Percentiles rank a stretch among this genome's conserved stretches.
Conservation (phyloP, 2,329 filamentous ascomycete genomes). For the Diaporthe eres region DNA sequence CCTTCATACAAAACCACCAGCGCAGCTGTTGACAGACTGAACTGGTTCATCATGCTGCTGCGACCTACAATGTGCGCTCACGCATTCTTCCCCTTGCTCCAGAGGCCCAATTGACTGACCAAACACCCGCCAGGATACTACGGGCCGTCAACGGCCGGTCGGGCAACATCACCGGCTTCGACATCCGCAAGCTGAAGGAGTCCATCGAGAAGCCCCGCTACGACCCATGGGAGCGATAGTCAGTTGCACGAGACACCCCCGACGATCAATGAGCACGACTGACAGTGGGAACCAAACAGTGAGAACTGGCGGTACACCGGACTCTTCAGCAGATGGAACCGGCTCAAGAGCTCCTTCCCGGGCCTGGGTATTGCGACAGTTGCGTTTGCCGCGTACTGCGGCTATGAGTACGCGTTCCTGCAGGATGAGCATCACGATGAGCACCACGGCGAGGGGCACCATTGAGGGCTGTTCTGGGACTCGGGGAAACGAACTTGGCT, state of each 20-base stretch:
- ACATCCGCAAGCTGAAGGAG: conserved; percentile 83
- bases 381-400: conserved; percentile 90
- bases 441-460: conserved; percentile 69
- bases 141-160: conserved; percentile 66
- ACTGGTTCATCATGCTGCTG: conserved; percentile 50
- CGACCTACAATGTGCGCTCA: conserved; percentile 55
- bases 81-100: not conserved
- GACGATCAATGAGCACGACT: conserved; percentile 1
- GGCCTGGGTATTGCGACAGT: conserved; percentile 93
- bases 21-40: conserved; percentile 36
- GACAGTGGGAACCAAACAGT: conserved; percentile 63
- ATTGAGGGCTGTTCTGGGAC: conserved; percentile 56
- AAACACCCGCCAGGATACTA: conserved; percentile 62
- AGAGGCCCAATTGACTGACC: conserved; percentile 25
- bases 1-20: conserved; percentile 20
- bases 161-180: conserved; percentile 93
- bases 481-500: not conserved
- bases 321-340: conserved; percentile 88
- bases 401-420: conserved; percentile 90
- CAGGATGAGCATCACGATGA: conserved; percentile 75
- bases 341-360: conserved; percentile 88
- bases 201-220: conserved; percentile 75
- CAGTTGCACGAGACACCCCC: conserved; percentile 51
- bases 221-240: conserved; percentile 78
- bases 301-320: conserved; percentile 96